A percentile compares a stretch with the other conserved stretches of the same genome.
phyloP scores from a whole-genome alignment of 768 basidiomycete genomes.

The Suillus tomentosus region DNA sequence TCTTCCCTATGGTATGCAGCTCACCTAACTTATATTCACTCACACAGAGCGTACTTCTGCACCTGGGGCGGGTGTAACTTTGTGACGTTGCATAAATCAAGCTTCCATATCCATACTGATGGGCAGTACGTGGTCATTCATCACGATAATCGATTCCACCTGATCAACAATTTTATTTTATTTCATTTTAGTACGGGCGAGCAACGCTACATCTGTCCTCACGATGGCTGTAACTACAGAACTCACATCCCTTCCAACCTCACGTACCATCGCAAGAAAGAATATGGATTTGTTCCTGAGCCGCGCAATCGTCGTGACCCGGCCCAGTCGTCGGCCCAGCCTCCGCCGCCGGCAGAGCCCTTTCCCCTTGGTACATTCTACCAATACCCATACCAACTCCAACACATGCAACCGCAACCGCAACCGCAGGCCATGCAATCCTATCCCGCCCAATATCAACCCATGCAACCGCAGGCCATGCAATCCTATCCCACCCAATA shows the following conservation, averaged over 20 bases:
- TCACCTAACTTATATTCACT: too few species aligned
- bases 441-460: too few species aligned
- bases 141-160: too few species aligned
- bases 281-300: constrained; percentile 25
- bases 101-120: constrained; percentile 13
- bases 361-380: too few species aligned
- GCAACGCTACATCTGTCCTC: constrained; percentile 12
- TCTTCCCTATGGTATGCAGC: too few species aligned
- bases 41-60: constrained; percentile 17
- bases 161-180: neutral
- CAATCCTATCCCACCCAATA: too few species aligned
- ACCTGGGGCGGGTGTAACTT: constrained; percentile 16
- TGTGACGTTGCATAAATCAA: too few species aligned
- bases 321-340: too few species aligned
- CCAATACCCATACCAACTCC: neutral
- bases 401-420: too few species aligned
- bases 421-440: too few species aligned
- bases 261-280: constrained; percentile 24
- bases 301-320: neutral
- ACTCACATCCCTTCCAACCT: constrained; percentile 28
- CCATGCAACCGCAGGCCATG: too few species aligned
- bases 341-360: too few species aligned
- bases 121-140: constrained; percentile 19
- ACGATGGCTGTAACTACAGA: constrained; percentile 17
- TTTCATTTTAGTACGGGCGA: constrained; percentile 24